Conservation (phyloP, 192 early-diverging fungal species). For the Diversispora epigaea region DNA sequence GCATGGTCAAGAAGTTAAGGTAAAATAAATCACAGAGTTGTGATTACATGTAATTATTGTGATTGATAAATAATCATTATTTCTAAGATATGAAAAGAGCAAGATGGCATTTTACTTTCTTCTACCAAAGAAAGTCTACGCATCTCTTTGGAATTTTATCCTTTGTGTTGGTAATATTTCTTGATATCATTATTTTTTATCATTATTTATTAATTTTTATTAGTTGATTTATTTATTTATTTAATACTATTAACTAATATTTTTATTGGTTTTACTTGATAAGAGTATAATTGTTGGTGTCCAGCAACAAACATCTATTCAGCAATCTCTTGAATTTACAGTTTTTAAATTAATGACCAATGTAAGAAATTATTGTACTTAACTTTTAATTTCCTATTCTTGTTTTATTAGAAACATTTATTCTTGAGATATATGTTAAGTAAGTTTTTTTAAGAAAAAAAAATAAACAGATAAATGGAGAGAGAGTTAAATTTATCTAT, state of each 20-base stretch:
- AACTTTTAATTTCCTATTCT: constrained; percentile 4
- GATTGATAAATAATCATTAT: not conserved
- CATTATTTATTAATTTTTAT: not conserved
- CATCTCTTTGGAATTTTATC: constrained; percentile 75
- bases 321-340: constrained; percentile 55
- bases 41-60: constrained; percentile 5
- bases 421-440: constrained; percentile 67
- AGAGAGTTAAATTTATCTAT: not conserved
- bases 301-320: constrained; percentile 62
- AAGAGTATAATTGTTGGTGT: constrained; percentile 75
- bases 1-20: constrained; percentile 61
- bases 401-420: constrained; percentile 61
- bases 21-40: constrained; percentile 26
- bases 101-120: constrained; percentile 18
- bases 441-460: constrained; percentile 26
- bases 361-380: too few species aligned
- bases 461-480: too few species aligned
- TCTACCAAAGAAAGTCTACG: constrained; percentile 43
- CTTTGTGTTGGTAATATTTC: constrained; percentile 58
- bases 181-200: not conserved
- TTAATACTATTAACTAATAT: not conserved
- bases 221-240: constrained; percentile 9
- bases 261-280: constrained; percentile 65
- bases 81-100: constrained; percentile 32
- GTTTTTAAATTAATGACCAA: constrained; percentile 67